phyloP scores from a whole-genome alignment of 371 early-diverging fungal genomes.

The Syncephalastrum monosporum region DNA sequence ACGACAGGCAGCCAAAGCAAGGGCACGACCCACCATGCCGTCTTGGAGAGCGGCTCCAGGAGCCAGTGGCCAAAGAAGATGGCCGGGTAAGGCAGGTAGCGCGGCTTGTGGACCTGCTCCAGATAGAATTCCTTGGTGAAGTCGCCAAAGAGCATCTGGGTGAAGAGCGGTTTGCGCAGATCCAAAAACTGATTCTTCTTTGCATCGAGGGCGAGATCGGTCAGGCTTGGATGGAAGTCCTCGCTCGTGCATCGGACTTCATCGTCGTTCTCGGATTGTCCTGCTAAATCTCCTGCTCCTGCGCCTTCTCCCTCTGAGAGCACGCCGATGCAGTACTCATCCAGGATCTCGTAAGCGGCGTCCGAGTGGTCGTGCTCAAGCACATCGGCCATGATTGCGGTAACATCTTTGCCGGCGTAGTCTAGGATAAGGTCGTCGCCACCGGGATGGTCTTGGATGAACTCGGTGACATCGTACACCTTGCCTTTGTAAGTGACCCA shows the following conservation, averaged over 20 bases:
- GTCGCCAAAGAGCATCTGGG: conserved; percentile 72
- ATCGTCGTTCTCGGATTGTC: conserved; percentile 16
- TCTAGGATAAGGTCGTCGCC: conserved; percentile 76
- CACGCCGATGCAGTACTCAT: conserved; percentile 76
- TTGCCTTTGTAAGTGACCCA: conserved; percentile 75
- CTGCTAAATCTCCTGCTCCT: too few species aligned
- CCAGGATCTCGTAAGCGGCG: conserved; percentile 73
- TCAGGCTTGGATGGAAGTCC: conserved; percentile 46
- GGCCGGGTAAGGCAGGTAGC: conserved; percentile 77
- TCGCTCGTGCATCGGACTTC: conserved; percentile 42
- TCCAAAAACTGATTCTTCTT: conserved; percentile 79
- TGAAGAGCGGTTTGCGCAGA: conserved; percentile 75
- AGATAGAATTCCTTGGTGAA: conserved; percentile 84
- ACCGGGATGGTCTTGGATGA: conserved; percentile 82
- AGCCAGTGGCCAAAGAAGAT: conserved; percentile 73
- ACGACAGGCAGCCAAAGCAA: conserved; percentile 82
- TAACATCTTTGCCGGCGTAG: conserved; percentile 76
- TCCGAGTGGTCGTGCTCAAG: conserved; percentile 80
- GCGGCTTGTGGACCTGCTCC: conserved; percentile 89
- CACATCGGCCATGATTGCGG: conserved; percentile 71
- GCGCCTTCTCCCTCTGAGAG: conserved; percentile 11
- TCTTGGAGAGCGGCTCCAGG: conserved; percentile 81
- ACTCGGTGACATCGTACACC: conserved; percentile 87
- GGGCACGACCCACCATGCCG: conserved; percentile 94
- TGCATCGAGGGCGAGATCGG: conserved; percentile 44